Evolutionary conservation across 2,329 filamentous ascomycete genomes (phyloP).

Genomic region (Esteya vermicola): DNA sequence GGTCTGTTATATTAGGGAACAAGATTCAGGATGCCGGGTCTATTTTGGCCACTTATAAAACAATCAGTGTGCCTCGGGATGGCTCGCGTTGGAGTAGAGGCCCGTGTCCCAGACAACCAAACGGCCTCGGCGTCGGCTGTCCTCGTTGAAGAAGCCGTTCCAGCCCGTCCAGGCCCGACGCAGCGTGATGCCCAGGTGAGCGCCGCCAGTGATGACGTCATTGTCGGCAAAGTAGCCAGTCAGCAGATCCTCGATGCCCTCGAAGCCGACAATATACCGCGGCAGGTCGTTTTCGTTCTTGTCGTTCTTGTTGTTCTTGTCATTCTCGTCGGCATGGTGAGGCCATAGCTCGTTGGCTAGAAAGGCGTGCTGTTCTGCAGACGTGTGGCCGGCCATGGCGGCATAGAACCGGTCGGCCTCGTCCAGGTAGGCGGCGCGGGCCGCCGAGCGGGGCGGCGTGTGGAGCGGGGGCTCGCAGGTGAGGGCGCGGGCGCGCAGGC

Average conservation of each 20-base stretch:
- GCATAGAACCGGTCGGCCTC: conserved; percentile 89
- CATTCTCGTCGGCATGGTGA: background rate
- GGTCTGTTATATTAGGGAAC: no score
- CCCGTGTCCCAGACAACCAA: conserved; percentile 47
- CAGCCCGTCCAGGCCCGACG: conserved; percentile 38
- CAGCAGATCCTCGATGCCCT: conserved; percentile 36
- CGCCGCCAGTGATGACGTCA: conserved; percentile 16
- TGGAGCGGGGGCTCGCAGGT: conserved; percentile 81
- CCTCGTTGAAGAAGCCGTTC: conserved; percentile 51
- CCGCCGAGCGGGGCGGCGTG: conserved; percentile 38
- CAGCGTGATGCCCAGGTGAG: conserved; percentile 25
- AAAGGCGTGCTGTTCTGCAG: conserved; percentile 25
- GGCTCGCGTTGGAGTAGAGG: conserved; percentile 13
- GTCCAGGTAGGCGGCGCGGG: conserved; percentile 61
- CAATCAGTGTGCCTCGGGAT: conserved; percentile 5
- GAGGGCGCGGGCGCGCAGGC: conserved; percentile 67
- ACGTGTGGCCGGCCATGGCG: conserved; percentile 21
- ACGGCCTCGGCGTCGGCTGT: conserved; percentile 39
- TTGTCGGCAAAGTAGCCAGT: conserved; percentile 26
- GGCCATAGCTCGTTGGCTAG: conserved; percentile 38
- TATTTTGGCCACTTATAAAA: background rate
- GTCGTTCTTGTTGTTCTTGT: background rate
- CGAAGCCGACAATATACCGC: conserved; percentile 46
- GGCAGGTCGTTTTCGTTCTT: conserved; percentile 25
- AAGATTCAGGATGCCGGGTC: no score